Evolutionary conservation across 2,329 filamentous ascomycete species (phyloP).

Genomic region (Colletotrichum camelliae): DNA sequence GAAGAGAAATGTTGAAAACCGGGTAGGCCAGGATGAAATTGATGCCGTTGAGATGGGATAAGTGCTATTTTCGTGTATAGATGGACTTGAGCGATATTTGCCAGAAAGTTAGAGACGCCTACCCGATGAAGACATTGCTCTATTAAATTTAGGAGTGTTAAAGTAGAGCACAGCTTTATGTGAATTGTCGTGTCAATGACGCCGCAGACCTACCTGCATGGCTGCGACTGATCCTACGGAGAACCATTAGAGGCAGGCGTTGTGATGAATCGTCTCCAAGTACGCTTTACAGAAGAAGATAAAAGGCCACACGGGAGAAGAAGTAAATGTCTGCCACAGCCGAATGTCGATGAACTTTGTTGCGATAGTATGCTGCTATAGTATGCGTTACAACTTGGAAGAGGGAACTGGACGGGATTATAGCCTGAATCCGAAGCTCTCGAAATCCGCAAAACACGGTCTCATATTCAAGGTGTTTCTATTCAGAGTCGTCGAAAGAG

Average conservation of each 20-base stretch:
- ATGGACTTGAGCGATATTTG: not conserved
- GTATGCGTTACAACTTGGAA: rapidly evolving
- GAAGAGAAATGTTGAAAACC: not conserved
- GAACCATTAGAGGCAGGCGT: not conserved
- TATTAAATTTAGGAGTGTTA: too few relatives aligned
- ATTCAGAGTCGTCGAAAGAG: rapidly evolving
- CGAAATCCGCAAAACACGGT: rapidly evolving
- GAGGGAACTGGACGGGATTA: rapidly evolving
- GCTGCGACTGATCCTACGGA: not conserved
- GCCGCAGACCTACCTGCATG: rapidly evolving
- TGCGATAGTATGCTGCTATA: too few relatives aligned
- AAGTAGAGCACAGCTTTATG: too few relatives aligned
- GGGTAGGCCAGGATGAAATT: rapidly evolving
- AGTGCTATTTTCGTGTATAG: not conserved
- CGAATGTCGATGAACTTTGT: not conserved
- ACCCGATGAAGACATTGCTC: too few relatives aligned
- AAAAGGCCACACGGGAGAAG: rapidly evolving
- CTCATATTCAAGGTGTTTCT: rapidly evolving
- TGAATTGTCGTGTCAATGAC: not conserved
- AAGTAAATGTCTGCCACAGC: not conserved
- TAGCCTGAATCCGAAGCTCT: rapidly evolving
- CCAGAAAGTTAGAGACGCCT: too few relatives aligned
- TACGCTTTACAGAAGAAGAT: not conserved
- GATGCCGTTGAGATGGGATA: rapidly evolving
- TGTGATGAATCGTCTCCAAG: rapidly evolving